Percentiles rank a stretch among this genome's conserved stretches.
phyloP scores from a whole-genome alignment of 1,139 yeast genomes.

The Lodderomyces metapsilosis region DNA sequence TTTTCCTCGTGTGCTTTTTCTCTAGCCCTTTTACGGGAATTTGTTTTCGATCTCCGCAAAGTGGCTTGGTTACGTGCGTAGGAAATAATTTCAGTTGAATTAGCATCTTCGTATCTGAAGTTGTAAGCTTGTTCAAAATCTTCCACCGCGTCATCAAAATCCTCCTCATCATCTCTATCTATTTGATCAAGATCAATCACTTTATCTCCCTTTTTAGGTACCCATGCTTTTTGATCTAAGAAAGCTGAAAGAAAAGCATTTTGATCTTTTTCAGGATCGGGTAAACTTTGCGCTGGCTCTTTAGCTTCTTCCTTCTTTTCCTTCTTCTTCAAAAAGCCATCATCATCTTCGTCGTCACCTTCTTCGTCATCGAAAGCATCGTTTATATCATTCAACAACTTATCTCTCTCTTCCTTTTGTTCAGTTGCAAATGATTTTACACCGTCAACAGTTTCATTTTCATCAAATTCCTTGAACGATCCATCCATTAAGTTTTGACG shows the following conservation, averaged over 20 bases:
- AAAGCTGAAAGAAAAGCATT: slow-evolving; percentile 72
- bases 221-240: slow-evolving; percentile 82
- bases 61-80: slow-evolving; percentile 97
- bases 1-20: slow-evolving; percentile 62
- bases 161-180: slow-evolving; percentile 73
- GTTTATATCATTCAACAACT: slow-evolving; percentile 72
- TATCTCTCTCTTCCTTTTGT: slow-evolving; percentile 71
- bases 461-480: slow-evolving; percentile 52
- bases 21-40: slow-evolving; percentile 78
- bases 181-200: slow-evolving; percentile 53
- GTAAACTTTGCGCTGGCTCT: slow-evolving; percentile 33
- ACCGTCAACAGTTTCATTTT: slow-evolving; percentile 49
- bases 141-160: slow-evolving; percentile 90
- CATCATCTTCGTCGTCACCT: slow-evolving; percentile 44
- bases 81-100: slow-evolving; percentile 87
- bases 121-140: slow-evolving; percentile 89
- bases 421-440: slow-evolving; percentile 70
- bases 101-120: slow-evolving; percentile 91
- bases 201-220: slow-evolving; percentile 62
- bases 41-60: slow-evolving; percentile 73
- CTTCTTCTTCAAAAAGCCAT: slow-evolving; percentile 55
- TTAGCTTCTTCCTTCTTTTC: slow-evolving; percentile 18
- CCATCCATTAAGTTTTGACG: slow-evolving; percentile 74
- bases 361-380: slow-evolving; percentile 55
- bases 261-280: slow-evolving; percentile 67